Evolutionary conservation across 108 stramenopile genomes (phyloP), one percentile per base, ranked within the genome.

Genomic region (Mayamaea pseudoterrestris): DNA sequence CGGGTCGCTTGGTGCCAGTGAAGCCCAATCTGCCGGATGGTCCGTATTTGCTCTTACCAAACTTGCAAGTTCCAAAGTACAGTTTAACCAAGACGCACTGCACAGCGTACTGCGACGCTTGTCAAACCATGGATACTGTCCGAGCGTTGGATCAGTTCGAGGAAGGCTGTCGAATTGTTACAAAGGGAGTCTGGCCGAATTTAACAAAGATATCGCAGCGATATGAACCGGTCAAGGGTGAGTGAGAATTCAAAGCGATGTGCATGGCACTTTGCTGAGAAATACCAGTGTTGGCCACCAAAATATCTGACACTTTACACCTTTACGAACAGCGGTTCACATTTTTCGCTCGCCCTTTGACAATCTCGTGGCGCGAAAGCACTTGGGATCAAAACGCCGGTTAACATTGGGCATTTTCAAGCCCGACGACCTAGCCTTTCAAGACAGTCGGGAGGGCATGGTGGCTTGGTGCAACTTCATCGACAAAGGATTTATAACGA

Each of bases 11-110:
- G 26, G 44, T 13, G 44, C 44, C n/a, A 23, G 44, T 5, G 14
- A 5, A 13, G 28, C 20, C 17, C 22, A 27, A 23, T 7, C 5
- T 20, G 44, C 22, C n/a, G 22, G 22, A 13, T 7, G 24, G 26
- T 49, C 13, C 31, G 8, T 49, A n/a, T n/a, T n/a, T n/a, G n/a
- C n/a, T n/a, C n/a, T n/a, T n/a, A n/a, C n/a, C n/a, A n/a, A n/a
- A n/a, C n/a, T n/a, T n/a, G n/a, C n/a, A n/a, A n/a, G 31, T 31
- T 7, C 35, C 61, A 24, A 47, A 64, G 5, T 80, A 58, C 17
- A 77, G 78, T 13, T 52, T 86, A 2, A 80, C 78, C 14, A 89
- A 89, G 42, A 89, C 81, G 2, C 86, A 89, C 49, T 83, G 81
- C 46, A 79, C 79, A 11, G 47, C 62, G 1, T 58, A 61, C 12